Percentiles rank a stretch among this genome's conserved stretches.
Evolutionary conservation across 441 rosid genomes (phyloP).

Genomic region (Corymbia citriodora): DNA sequence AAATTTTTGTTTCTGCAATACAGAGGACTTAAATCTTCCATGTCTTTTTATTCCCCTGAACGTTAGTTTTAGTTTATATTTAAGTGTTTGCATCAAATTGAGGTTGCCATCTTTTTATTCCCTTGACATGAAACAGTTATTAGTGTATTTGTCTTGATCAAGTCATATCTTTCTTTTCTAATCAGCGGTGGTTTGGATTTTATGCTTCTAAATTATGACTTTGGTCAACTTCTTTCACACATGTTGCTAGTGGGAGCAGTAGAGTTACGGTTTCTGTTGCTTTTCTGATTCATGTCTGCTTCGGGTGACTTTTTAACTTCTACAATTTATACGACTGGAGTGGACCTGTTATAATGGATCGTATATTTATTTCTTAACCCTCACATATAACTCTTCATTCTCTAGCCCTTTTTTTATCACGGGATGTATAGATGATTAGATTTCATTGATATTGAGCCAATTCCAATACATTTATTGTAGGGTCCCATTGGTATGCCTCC

Average conservation of each 20-base stretch:
- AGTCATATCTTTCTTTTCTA: background rate
- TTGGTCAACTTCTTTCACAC: background rate
- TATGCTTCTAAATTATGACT: background rate
- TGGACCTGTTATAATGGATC: background rate
- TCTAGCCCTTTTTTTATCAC: background rate
- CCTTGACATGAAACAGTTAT: background rate
- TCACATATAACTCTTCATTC: background rate
- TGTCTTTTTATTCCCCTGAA: background rate
- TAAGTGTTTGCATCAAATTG: background rate
- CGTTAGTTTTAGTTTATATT: background rate
- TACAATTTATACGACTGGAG: background rate
- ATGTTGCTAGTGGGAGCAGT: background rate
- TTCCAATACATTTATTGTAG: too few relatives aligned
- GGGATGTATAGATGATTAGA: background rate
- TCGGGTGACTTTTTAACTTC: background rate
- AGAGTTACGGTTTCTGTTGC: background rate
- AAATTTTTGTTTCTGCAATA: background rate
- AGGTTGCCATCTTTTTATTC: background rate
- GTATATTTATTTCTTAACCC: background rate
- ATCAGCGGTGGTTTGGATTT: background rate
- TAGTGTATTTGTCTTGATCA: background rate
- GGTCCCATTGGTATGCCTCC: too few relatives aligned
- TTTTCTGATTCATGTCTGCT: background rate
- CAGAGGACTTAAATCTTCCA: background rate
- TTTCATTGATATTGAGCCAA: background rate